Base-by-base conservation (phyloP, 768 basidiomycete genomes). In the Amanita molliuscula region DNA sequence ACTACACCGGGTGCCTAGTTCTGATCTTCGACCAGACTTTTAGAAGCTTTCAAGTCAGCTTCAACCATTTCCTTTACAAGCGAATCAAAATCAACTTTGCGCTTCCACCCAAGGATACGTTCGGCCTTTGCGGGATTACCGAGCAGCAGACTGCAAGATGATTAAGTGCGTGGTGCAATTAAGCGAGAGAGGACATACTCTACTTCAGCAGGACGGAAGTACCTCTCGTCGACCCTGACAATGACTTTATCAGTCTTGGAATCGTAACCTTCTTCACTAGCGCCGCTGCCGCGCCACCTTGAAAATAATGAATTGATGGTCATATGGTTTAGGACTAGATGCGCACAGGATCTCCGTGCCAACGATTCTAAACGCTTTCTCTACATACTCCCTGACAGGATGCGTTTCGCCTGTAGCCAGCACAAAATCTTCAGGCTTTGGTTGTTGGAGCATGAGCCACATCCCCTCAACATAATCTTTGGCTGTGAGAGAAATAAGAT, bases 331-430 rank as follows among this genome's bases (percentile, higher is more conserved):
- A 28, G 40, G 36, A 50, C 50, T 21, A 10, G 37, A 29, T 1
- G 63, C 76, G 36, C 58, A 87, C 84, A 71, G 67, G 61, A 98
- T 77, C 47, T 76, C 61, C 36, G 82, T 81, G 42, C 77, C 83
- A 25, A 90, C 75, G 44, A 75, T 67, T 3, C 57, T 69, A 64
- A 98, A 97, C 16, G 95, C 65, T 67, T 88, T 91, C 62, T 92
- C 81, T 58, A 97, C 89, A 57, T 82, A 96, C 68, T 97, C 92
- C 50, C 89, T 82, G 23, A 98, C 94, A 35, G 81, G 81, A 65
- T 98, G 94, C 26, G 91, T 97, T 73, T 98, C 95, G 25, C 92
- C 92, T 1, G 92, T 96, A 0, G 93, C 92, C 41, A 96, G 87
- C 47, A 96, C 92, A 59, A 88, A 98, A 68, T 98, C 94, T 8